Percentiles rank a stretch among this genome's conserved stretches.
Evolutionary conservation across 495 filamentous ascomycete genomes (phyloP).

Genomic region (Lichenothelia convexa): DNA sequence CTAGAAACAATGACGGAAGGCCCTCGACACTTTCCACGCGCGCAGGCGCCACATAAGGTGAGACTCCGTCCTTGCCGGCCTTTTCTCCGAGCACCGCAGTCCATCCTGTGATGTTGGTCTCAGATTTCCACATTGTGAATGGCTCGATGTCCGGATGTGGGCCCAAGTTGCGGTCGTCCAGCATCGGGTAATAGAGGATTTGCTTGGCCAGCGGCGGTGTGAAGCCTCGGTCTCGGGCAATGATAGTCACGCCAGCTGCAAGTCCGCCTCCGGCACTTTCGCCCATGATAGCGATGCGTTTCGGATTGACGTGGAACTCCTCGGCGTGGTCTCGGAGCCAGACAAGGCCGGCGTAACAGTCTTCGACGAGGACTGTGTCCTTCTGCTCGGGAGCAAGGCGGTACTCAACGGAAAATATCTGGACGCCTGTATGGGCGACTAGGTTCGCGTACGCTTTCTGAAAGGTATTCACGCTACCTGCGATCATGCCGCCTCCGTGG

Average conservation of each 20-base stretch:
- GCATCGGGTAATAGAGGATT: conserved; percentile 31
- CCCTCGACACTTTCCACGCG: conserved; percentile 4
- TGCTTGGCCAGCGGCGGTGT: conserved; percentile 29
- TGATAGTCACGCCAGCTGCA: conserved; percentile 10
- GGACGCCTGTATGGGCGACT: conserved; percentile 8
- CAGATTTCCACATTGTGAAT: conserved; percentile 2
- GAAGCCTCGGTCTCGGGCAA: conserved; percentile 10
- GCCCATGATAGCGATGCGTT: conserved; percentile 12
- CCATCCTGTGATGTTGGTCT: conserved; percentile 9
- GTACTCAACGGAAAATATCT: conserved; percentile 20
- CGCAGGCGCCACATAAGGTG: conserved; percentile 2
- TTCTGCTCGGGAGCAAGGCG: conserved; percentile 16
- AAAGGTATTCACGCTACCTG: conserved; percentile 1
- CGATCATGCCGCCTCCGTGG: conserved; percentile 12
- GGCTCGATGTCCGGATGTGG: conserved; percentile 7
- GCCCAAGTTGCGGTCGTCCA: conserved; percentile 22
- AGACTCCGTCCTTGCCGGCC: background rate
- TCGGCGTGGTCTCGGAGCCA: conserved; percentile 11
- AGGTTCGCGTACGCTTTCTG: conserved; percentile 5
- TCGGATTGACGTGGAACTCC: conserved; percentile 14
- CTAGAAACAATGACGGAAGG: conserved; percentile 8
- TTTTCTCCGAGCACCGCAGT: conserved; percentile 5
- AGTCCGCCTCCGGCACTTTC: conserved; percentile 16
- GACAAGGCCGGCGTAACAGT: conserved; percentile 15
- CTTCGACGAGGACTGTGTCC: conserved; percentile 10